Conservation (phyloP, 2,329 filamentous ascomycete species). For the Fusarium gaditjirri region DNA sequence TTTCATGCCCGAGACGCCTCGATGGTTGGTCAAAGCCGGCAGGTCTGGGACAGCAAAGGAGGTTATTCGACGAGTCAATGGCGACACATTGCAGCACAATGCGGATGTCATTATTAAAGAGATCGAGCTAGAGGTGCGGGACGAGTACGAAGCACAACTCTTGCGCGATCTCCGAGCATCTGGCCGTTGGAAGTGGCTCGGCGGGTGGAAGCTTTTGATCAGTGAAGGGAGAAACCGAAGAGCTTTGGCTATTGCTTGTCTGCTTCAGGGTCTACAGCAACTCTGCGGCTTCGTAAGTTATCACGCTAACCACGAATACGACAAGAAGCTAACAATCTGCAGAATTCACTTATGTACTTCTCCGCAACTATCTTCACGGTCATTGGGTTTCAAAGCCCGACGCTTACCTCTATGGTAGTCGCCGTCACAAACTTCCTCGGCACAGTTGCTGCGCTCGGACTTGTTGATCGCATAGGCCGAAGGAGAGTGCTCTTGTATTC, state of each 20-base stretch:
- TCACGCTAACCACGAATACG: neutral
- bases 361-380: constrained; percentile 83
- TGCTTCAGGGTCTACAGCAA: constrained; percentile 89
- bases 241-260: constrained; percentile 84
- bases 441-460: constrained; percentile 76
- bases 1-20: constrained; percentile 86
- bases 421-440: constrained; percentile 86
- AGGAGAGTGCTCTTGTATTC: constrained; percentile 84
- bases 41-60: constrained; percentile 68
- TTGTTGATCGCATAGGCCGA: constrained; percentile 84
- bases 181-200: constrained; percentile 52
- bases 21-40: constrained; percentile 82
- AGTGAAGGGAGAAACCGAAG: constrained; percentile 72
- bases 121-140: constrained; percentile 79
- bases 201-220: constrained; percentile 65
- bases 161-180: constrained; percentile 46
- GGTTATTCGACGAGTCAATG: constrained; percentile 75
- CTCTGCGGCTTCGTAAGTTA: constrained; percentile 80
- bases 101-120: constrained; percentile 71
- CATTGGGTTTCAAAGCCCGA: constrained; percentile 81
- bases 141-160: constrained; percentile 68
- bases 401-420: constrained; percentile 81
- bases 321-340: constrained; percentile 5
- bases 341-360: constrained; percentile 94
- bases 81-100: constrained; percentile 56